Conservation (phyloP, 495 filamentous ascomycete species). For the Apodospora peruviana region DNA sequence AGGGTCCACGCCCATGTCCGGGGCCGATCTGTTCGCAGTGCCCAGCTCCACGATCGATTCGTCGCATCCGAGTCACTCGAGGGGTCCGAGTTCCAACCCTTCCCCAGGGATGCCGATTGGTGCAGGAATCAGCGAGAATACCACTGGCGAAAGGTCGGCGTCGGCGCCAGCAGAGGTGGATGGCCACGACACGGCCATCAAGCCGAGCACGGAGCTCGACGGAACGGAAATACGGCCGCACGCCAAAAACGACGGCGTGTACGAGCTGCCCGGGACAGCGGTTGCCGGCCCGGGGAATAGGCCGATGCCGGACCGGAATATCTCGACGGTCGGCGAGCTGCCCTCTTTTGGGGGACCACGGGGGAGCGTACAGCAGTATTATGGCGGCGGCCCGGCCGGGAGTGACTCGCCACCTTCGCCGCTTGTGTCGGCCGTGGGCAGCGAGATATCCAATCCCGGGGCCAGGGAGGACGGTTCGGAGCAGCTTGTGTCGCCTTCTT, state of each 20-base stretch:
- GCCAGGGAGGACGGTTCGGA: too few relatives aligned
- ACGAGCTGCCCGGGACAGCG: not conserved
- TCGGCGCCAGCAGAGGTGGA: conserved; percentile 21
- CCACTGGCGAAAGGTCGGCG: not conserved
- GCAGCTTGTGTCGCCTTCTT: too few relatives aligned
- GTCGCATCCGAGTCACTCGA: not conserved
- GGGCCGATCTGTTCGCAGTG: conserved; percentile 7
- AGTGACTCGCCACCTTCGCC: too few relatives aligned
- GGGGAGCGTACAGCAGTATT: too few relatives aligned
- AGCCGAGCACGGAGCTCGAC: conserved; percentile 11
- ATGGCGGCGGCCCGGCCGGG: too few relatives aligned
- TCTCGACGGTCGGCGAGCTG: not conserved
- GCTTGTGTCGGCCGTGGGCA: too few relatives aligned
- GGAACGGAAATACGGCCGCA: conserved; percentile 1
- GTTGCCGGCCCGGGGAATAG: not conserved
- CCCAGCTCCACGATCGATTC: too few relatives aligned
- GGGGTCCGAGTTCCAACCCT: conserved; percentile 1
- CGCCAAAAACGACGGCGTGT: not conserved
- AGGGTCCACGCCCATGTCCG: conserved; percentile 8
- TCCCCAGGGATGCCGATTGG: not conserved
- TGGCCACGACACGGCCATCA: conserved; percentile 8
- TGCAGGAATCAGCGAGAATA: not conserved
- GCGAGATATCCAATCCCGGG: too few relatives aligned
- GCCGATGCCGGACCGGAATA: too few relatives aligned
- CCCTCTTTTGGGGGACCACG: too few relatives aligned